These are phyloP conservation scores for Clitocybe nebularis DNA, from an alignment of 1,284 basidiomycete species.

Conservation along the genomic window DNA sequence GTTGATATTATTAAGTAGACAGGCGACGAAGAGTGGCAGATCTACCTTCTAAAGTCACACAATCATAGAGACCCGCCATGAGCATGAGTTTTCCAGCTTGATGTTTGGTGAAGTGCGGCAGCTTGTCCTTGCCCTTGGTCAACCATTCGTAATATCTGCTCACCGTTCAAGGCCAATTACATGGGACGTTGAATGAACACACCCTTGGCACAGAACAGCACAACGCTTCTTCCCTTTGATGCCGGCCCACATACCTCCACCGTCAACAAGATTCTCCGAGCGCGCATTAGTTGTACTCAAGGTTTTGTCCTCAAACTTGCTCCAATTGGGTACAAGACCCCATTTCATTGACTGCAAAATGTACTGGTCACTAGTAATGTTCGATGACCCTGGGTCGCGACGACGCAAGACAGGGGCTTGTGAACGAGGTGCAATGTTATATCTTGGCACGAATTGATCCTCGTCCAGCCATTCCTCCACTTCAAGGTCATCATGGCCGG, in stretches of 20 bases:
- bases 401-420: conserved; percentile 63
- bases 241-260: conserved; percentile 76
- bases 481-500: conserved; percentile 29
- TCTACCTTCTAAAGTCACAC: conserved; percentile 58
- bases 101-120: conserved; percentile 79
- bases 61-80: conserved; percentile 87
- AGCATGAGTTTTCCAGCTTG: conserved; percentile 69
- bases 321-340: conserved; percentile 88
- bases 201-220: conserved; percentile 79
- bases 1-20: neutral
- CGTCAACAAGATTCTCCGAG: conserved; percentile 75
- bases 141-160: conserved; percentile 94
- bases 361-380: conserved; percentile 17
- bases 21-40: conserved; percentile 9
- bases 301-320: conserved; percentile 65
- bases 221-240: conserved; percentile 80
- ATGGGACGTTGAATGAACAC: too few species aligned
- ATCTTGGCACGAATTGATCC: conserved; percentile 54
- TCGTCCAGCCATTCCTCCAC: conserved; percentile 62
- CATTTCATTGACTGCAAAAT: conserved; percentile 81
- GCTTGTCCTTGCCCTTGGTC: conserved; percentile 71
- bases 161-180: too few species aligned
- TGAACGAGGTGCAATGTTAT: conserved; percentile 71
- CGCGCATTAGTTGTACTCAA: conserved; percentile 90
- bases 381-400: conserved; percentile 21